Percentiles rank a stretch among this genome's conserved stretches.
phyloP scores from a whole-genome alignment of 768 basidiomycete genomes.

The Calocybe indica region DNA sequence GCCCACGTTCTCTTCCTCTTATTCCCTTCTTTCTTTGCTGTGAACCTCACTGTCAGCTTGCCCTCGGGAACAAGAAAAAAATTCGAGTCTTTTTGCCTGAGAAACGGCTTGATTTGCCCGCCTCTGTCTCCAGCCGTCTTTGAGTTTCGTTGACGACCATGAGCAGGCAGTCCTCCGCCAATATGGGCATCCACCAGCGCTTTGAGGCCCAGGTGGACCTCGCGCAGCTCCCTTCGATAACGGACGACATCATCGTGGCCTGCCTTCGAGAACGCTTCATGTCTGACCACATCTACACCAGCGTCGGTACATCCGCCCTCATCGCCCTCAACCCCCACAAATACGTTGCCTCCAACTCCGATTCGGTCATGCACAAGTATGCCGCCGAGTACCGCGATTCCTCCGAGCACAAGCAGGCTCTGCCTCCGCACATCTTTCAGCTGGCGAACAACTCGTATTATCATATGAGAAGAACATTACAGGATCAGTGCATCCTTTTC shows the following conservation, averaged over 20 bases:
- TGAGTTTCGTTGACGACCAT: constrained; percentile 10
- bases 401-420: constrained; percentile 47
- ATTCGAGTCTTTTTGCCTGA: not conserved
- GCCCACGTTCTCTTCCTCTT: constrained; percentile 4
- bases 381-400: constrained; percentile 81
- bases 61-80: not conserved
- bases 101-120: constrained; percentile 6
- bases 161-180: constrained; percentile 28
- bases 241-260: constrained; percentile 81
- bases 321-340: constrained; percentile 94
- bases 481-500: constrained; percentile 88
- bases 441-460: constrained; percentile 90
- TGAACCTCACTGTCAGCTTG: too few species aligned
- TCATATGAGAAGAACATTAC: constrained; percentile 89
- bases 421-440: constrained; percentile 89
- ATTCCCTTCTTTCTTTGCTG: not conserved
- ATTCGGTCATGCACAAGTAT: constrained; percentile 81
- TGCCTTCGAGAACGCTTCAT: constrained; percentile 85
- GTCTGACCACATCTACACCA: constrained; percentile 77
- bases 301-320: constrained; percentile 61
- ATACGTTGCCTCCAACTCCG: constrained; percentile 77
- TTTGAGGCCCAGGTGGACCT: constrained; percentile 74
- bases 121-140: not conserved
- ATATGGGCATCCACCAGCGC: constrained; percentile 52
- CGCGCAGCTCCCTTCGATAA: constrained; percentile 54